Conservation (phyloP, 1,139 yeast genomes). For the Blastobotrys capitulatus region DNA sequence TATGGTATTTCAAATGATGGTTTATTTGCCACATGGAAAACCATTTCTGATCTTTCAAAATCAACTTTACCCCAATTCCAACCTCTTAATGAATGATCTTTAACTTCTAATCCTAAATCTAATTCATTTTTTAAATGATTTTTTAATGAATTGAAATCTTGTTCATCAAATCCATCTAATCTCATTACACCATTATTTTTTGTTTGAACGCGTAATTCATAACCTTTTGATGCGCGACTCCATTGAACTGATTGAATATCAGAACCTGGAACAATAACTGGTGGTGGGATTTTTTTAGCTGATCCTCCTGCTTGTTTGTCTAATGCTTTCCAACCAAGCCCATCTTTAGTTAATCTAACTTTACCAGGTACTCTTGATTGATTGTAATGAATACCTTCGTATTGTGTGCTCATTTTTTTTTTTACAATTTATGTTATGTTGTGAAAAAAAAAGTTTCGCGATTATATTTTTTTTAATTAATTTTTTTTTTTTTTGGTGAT, state of each 20-base stretch:
- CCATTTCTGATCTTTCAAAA: conserved; percentile 84
- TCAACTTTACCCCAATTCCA: conserved; percentile 99
- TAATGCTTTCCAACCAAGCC: conserved; percentile 92
- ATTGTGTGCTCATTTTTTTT: conserved; percentile 38
- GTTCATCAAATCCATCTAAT: conserved; percentile 84
- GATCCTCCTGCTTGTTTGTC: conserved; percentile 43
- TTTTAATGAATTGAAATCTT: conserved; percentile 75
- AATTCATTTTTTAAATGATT: conserved; percentile 79
- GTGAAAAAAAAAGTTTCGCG: neutral
- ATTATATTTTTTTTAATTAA: neutral
- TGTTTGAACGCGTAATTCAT: conserved; percentile 82
- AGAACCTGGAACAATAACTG: conserved; percentile 79
- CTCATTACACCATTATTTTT: conserved; percentile 81
- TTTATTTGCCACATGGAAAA: conserved; percentile 79
- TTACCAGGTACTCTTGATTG: conserved; percentile 82
- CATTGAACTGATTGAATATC: conserved; percentile 77
- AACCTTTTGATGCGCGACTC: conserved; percentile 93
- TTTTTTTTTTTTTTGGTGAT: neutral
- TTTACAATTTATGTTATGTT: neutral
- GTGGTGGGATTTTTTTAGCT: conserved; percentile 47
- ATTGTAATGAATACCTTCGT: conserved; percentile 82
- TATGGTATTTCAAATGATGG: conserved; percentile 93
- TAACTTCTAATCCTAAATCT: conserved; percentile 64
- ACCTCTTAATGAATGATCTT: conserved; percentile 91
- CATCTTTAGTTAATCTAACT: conserved; percentile 90